Percentiles rank a stretch among this genome's conserved stretches.
phyloP scores from a whole-genome alignment of 148 eudicot species.

The Diospyros kaki region DNA sequence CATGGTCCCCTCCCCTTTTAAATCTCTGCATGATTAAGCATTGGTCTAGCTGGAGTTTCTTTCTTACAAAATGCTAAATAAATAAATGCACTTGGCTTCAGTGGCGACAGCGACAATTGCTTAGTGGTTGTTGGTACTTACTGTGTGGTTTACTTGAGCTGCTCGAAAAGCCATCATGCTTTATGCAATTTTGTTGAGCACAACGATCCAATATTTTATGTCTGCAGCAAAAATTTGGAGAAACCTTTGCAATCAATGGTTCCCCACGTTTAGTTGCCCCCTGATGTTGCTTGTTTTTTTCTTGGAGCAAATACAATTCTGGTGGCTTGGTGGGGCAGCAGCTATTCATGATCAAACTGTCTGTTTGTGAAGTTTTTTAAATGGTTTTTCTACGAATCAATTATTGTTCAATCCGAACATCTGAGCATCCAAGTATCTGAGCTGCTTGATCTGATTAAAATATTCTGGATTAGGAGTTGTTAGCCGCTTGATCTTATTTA shows the following conservation, averaged over 20 bases:
- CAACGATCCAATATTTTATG: background rate
- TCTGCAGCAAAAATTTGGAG: background rate
- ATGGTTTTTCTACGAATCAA: too few relatives aligned
- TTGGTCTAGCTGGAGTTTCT: conserved; percentile 28
- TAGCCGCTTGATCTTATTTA: too few relatives aligned
- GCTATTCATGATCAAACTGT: background rate
- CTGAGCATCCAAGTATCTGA: too few relatives aligned
- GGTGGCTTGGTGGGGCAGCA: conserved; percentile 2
- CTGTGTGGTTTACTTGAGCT: background rate
- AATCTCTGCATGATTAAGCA: conserved; percentile 16
- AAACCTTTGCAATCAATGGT: background rate
- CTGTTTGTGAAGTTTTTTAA: background rate
- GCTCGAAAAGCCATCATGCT: background rate
- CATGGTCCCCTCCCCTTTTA: conserved; percentile 33
- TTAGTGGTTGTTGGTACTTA: conserved; percentile 31
- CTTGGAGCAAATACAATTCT: background rate
- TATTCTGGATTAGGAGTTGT: too few relatives aligned
- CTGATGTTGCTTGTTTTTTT: background rate
- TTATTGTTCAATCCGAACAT: too few relatives aligned
- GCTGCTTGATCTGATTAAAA: too few relatives aligned
- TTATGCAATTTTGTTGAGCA: background rate
- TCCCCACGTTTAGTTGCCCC: background rate
- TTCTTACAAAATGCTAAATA: background rate
- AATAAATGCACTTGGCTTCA: conserved; percentile 18
- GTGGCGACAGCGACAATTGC: conserved; percentile 37